Conservation (phyloP, 371 early-diverging fungal genomes). For the Zychaea mexicana region DNA sequence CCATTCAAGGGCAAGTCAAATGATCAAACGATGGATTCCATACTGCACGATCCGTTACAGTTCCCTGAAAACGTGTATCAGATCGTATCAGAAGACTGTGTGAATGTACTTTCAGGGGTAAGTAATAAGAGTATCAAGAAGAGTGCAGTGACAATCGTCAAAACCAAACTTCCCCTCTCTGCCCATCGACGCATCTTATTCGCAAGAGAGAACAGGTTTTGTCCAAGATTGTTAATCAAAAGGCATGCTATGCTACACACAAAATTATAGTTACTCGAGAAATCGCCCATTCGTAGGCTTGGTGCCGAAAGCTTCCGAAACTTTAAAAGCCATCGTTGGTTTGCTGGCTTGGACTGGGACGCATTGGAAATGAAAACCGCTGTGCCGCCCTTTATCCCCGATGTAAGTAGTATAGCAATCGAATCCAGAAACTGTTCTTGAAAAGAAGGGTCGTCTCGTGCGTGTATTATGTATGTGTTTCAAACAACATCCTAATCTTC, state of each 20-base stretch:
- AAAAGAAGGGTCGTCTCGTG: neutral
- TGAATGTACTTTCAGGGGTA: conserved; percentile 54
- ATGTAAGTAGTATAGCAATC: conserved; percentile 31
- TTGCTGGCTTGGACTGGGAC: conserved; percentile 60
- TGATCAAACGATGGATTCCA: conserved; percentile 60
- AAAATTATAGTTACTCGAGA: conserved; percentile 47
- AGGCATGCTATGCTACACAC: too few relatives aligned
- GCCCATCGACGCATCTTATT: conserved; percentile 54
- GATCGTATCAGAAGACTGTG: conserved; percentile 48
- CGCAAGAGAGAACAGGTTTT: conserved; percentile 4
- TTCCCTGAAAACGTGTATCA: conserved; percentile 55
- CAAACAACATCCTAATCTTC: too few relatives aligned
- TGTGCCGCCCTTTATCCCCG: conserved; percentile 61
- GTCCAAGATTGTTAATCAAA: conserved; percentile 26
- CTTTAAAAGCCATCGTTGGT: conserved; percentile 63
- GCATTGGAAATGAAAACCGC: conserved; percentile 51
- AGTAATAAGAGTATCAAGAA: too few relatives aligned
- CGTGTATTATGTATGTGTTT: neutral
- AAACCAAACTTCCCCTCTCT: neutral
- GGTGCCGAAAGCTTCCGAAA: conserved; percentile 56
- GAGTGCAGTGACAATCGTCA: too few relatives aligned
- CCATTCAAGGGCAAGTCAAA: conserved; percentile 80
- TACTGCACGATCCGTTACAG: conserved; percentile 50
- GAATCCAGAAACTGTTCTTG: too few relatives aligned
- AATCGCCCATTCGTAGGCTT: conserved; percentile 52